A percentile compares a stretch with the other conserved stretches of the same genome.
Evolutionary conservation across 169 alveolate species (phyloP).

Genomic region (Theileria annulata): DNA sequence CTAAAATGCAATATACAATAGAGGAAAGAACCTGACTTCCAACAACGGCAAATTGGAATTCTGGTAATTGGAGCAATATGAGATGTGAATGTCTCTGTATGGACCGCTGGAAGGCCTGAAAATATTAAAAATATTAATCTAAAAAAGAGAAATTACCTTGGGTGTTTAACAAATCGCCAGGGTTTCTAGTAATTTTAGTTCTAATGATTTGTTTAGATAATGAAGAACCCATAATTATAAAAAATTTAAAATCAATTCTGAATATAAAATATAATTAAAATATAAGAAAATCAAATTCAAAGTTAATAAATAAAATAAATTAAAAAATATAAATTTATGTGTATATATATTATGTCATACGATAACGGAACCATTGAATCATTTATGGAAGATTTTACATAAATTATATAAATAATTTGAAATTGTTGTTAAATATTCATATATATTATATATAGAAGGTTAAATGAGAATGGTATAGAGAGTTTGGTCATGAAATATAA

Average conservation of each 20-base stretch:
- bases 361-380: too few relatives aligned
- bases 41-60: slow-evolving; percentile 79
- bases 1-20: slow-evolving; percentile 16
- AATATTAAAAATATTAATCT: background rate
- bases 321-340: background rate
- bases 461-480: too few relatives aligned
- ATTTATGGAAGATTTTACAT: too few relatives aligned
- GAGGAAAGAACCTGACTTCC: slow-evolving; percentile 70
- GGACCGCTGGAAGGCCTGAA: slow-evolving; percentile 48
- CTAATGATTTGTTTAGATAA: background rate
- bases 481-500: too few relatives aligned
- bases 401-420: too few relatives aligned
- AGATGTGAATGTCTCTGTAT: slow-evolving; percentile 40
- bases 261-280: background rate
- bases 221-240: slow-evolving; percentile 25
- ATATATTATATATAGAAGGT: too few relatives aligned
- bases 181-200: slow-evolving; percentile 28
- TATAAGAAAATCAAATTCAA: too few relatives aligned
- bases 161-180: slow-evolving; percentile 49
- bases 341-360: too few relatives aligned
- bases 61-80: slow-evolving; percentile 54
- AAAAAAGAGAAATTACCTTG: slow-evolving; percentile 9
- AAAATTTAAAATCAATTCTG: background rate
- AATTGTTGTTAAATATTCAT: too few relatives aligned
- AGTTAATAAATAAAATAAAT: background rate